Base-by-base conservation (phyloP, 2,329 filamentous ascomycete species). In the Botrytis fabae region DNA sequence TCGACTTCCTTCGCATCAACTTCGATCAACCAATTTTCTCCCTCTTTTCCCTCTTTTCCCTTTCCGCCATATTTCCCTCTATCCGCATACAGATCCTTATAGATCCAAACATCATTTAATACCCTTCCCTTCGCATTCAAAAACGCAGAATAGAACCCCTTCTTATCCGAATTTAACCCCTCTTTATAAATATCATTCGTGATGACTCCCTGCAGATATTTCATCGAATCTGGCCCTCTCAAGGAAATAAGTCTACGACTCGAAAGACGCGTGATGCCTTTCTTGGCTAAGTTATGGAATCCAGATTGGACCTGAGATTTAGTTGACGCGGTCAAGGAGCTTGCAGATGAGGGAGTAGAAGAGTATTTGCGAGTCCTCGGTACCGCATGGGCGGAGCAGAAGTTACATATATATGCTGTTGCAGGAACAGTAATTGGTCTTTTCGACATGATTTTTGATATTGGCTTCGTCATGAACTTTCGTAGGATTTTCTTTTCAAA, bases 31-130 rank as follows among this genome's bases (percentile, higher is more conserved):
- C 70, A 69, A 69, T 69, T 51, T n/a, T 64, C 71, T 25, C 48
- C 63, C 28, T 51, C 71, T 18, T 18, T 40, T 25, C 48, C 63
- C 28, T 51, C 71, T 18, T 18, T 40, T 57, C 51, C n/a, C 35
- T 16, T 62, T 10, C 18, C 38, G 9, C 38, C 60, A 57, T 57
- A 57, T 14, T 44, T n/a, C 22, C 57, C 51, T 38, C 35, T 59
- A 38, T 59, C 71, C 7, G 28, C 60, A 6, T 70, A 73, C 1
- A 32, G 44, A 66, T 78, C 72, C 0, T 90, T 91, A 85, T 97
- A 98, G 65, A 99, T 86, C 82, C 98, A 97, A 70, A 94, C 92
- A 83, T 99, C 96, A 84, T 95, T 89, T 61, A 98, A 85, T 16
- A 99, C 88, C 73, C 95, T 89, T 60, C 96, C 96, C 74, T 90